phyloP scores from a whole-genome alignment of 495 filamentous ascomycete genomes.

The Xylaria curta region DNA sequence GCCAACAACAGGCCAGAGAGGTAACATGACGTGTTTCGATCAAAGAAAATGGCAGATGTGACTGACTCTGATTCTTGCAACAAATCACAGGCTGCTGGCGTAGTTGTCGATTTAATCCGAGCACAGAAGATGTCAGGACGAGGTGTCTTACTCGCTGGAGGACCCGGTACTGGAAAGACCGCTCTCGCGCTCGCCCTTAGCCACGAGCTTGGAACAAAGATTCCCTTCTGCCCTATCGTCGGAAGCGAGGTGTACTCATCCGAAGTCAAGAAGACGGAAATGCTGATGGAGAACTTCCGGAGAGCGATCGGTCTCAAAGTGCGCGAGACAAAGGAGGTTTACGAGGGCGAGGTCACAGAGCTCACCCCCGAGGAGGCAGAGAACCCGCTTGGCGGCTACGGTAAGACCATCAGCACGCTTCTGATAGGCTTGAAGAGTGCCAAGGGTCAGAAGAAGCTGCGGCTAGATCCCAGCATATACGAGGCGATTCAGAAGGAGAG shows the following conservation, averaged over 20 bases:
- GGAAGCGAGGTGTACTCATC: slow-evolving; percentile 96
- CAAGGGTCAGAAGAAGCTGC: slow-evolving; percentile 94
- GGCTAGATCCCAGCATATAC: slow-evolving; percentile 96
- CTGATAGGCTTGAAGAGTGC: slow-evolving; percentile 89
- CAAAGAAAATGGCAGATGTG: not conserved
- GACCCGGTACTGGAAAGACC: slow-evolving; percentile 94
- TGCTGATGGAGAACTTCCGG: slow-evolving; percentile 98
- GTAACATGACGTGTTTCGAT: slow-evolving; percentile 45
- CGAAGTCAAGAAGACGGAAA: slow-evolving; percentile 98
- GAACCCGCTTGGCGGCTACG: slow-evolving; percentile 94
- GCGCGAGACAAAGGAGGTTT: slow-evolving; percentile 97
- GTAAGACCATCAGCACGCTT: slow-evolving; percentile 89
- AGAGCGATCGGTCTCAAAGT: slow-evolving; percentile 94
- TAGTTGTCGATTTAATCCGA: slow-evolving; percentile 92
- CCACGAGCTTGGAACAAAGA: slow-evolving; percentile 95
- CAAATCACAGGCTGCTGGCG: slow-evolving; percentile 73
- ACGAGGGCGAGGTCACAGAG: slow-evolving; percentile 96
- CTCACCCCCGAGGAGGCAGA: slow-evolving; percentile 96
- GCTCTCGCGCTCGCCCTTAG: slow-evolving; percentile 92
- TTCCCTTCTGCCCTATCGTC: slow-evolving; percentile 96
- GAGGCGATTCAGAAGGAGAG: slow-evolving; percentile 98
- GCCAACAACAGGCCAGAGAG: slow-evolving; percentile 87
- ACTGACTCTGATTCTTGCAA: slow-evolving; percentile 25
- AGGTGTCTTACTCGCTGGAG: slow-evolving; percentile 90
- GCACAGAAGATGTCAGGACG: slow-evolving; percentile 96